These are phyloP conservation scores for Pelargonium nanum DNA, from an alignment of 345 rosid genomes.

Conservation along the genomic window DNA sequence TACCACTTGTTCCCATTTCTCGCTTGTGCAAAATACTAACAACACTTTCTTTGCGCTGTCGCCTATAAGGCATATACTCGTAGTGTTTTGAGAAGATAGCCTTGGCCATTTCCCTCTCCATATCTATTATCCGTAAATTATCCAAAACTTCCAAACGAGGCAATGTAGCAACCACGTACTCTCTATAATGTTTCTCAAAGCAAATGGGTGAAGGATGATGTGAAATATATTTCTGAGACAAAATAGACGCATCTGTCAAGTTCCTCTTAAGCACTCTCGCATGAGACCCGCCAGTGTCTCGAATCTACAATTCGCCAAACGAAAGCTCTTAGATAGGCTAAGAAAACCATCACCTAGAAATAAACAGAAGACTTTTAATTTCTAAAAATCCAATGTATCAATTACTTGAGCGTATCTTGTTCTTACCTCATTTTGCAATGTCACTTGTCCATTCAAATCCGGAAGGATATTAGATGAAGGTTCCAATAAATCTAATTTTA, in stretches of 20 bases:
- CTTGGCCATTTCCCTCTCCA: conserved; percentile 32
- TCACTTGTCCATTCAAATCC: conserved; percentile 1
- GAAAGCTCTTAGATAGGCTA: conserved; percentile 16
- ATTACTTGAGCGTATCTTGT: background rate
- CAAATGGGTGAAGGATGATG: conserved; percentile 44
- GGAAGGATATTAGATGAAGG: conserved; percentile 9
- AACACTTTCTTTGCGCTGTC: conserved; percentile 29
- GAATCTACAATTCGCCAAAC: conserved; percentile 19
- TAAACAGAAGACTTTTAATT: conserved; percentile 5
- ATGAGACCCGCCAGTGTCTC: conserved; percentile 6
- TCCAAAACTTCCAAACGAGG: conserved; percentile 38
- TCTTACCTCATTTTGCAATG: conserved; percentile 11
- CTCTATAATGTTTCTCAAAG: conserved; percentile 47
- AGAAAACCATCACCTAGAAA: conserved; percentile 7
- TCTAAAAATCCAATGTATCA: background rate
- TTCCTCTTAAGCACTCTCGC: conserved; percentile 10
- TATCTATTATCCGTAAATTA: conserved; percentile 23
- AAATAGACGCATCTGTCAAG: conserved; percentile 2
- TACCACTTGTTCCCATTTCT: conserved; percentile 27
- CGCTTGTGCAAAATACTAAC: conserved; percentile 30
- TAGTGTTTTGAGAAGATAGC: conserved; percentile 23
- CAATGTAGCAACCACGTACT: conserved; percentile 35
- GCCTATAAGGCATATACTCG: conserved; percentile 35
- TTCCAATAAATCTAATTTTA: conserved; percentile 3
- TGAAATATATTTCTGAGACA: conserved; percentile 23